Base-by-base conservation (phyloP, 805 yeast genomes). In the Ogataea philodendri region DNA sequence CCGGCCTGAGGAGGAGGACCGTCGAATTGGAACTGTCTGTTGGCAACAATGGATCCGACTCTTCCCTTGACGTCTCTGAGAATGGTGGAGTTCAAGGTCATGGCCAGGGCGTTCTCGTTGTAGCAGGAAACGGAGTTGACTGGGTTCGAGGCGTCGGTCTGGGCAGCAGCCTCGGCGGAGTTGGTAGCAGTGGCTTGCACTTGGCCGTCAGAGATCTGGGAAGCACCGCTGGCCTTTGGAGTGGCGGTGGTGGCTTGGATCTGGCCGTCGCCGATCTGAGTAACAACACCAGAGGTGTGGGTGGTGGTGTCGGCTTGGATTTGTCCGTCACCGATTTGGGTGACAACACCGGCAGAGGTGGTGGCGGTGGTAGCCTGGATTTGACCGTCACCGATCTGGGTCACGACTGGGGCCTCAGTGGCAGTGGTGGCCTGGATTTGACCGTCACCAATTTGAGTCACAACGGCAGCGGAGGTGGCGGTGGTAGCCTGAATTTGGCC, bases 1-100 rank as follows among this genome's bases (percentile, higher is more conserved):
- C 75, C 75, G 33, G 74, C 80, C 62, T 75, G 81, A 46, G 80
- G 80, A 60, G 78, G 78, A 39, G 79, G 79, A 54, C 80, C 80
- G 54, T 75, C 81, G 51, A 75, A 75, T 62, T 75, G 81, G 72
- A 75, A 74, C 61, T 75, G 81, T 65, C 76, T 68, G 73, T 73
- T 73, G 42, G 78, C 76, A 49, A 74, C 79, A 59, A 74, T 73
- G 26, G 78, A 71, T 48, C 79, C 79, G 42, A 74, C 60, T 69
- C 79, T 70, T 42, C 74, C 76, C 32, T 57, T 39, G 15, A 63
- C 45, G 49, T 74, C 79, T 13, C 55, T 66, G 53, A 74, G 63
- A 27, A 68, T 52, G 29, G 70, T 57, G 25, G 46, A 55, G 35
- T 61, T 54, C 55, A 74, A 66, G 16, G 61, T 55, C 67, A 74